phyloP scores from a whole-genome alignment of 2,329 filamentous ascomycete species.

The Byssothecium circinans region DNA sequence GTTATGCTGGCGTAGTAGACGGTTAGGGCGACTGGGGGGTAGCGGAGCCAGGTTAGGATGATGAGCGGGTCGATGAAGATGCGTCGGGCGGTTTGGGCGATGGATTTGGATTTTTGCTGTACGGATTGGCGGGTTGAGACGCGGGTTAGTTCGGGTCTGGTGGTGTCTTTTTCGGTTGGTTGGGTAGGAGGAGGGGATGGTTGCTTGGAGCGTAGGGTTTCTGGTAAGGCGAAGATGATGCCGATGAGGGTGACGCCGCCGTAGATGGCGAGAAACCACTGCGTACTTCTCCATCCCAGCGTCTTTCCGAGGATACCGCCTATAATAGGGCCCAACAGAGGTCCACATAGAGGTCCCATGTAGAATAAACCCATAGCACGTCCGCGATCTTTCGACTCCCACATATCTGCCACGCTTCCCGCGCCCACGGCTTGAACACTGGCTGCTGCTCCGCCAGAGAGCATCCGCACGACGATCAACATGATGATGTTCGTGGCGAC shows the following conservation, averaged over 20 bases:
- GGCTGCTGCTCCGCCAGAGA: conserved; percentile 36
- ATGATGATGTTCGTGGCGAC: conserved; percentile 35
- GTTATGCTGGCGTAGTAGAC: conserved; percentile 46
- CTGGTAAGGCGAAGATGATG: conserved; percentile 31
- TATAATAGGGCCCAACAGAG: conserved; percentile 35
- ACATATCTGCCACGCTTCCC: conserved; percentile 38
- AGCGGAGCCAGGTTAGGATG: conserved; percentile 43
- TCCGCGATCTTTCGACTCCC: conserved; percentile 36
- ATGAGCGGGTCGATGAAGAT: conserved; percentile 45
- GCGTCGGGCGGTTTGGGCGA: conserved; percentile 31
- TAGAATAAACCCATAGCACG: conserved; percentile 38
- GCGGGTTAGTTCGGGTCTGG: conserved; percentile 23
- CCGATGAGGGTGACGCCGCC: conserved; percentile 26
- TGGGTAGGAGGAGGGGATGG: neutral
- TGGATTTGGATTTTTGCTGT: conserved; percentile 33
- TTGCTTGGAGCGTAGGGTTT: conserved; percentile 24
- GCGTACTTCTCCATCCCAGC: conserved; percentile 36
- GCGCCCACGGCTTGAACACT: conserved; percentile 38
- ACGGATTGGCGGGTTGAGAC: conserved; percentile 40
- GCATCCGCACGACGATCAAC: conserved; percentile 34
- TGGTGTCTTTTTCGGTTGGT: conserved; percentile 8
- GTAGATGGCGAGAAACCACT: conserved; percentile 39
- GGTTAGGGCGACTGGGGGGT: conserved; percentile 41
- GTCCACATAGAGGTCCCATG: conserved; percentile 36
- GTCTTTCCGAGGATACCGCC: conserved; percentile 29